phyloP scores from a whole-genome alignment of 805 yeast genomes.

The Clavispora fructus region DNA sequence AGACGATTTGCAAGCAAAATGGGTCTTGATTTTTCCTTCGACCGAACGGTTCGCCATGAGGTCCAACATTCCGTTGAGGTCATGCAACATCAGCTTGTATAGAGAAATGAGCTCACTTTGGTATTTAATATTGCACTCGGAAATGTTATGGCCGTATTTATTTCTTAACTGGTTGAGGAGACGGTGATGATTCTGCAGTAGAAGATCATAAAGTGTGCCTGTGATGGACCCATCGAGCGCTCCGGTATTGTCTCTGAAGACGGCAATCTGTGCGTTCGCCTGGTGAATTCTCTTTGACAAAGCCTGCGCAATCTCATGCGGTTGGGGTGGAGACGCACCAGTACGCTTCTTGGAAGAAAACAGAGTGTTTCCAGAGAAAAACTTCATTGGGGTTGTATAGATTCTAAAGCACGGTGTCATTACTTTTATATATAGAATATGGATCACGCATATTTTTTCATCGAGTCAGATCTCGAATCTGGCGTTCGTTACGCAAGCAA shows the following conservation, averaged over 20 bases:
- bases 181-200: neutral
- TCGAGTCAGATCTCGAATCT: neutral
- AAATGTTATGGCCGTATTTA: neutral
- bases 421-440: neutral
- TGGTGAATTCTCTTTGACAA: neutral
- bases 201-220: neutral
- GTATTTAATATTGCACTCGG: neutral
- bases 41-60: neutral
- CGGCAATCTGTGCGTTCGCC: neutral
- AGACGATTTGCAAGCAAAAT: neutral
- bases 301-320: neutral
- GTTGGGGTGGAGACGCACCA: neutral
- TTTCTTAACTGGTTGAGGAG: neutral
- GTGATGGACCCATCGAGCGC: neutral
- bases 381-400: neutral
- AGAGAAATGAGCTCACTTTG: neutral
- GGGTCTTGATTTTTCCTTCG: neutral
- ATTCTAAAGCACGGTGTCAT: neutral
- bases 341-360: neutral
- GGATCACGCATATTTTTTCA: neutral
- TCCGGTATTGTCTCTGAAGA: neutral
- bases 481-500: neutral
- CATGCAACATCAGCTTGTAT: neutral
- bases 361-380: neutral
- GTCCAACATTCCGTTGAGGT: neutral